phyloP scores from a whole-genome alignment of 352 stramenopile genomes.

The Phytophthora megakarya region DNA sequence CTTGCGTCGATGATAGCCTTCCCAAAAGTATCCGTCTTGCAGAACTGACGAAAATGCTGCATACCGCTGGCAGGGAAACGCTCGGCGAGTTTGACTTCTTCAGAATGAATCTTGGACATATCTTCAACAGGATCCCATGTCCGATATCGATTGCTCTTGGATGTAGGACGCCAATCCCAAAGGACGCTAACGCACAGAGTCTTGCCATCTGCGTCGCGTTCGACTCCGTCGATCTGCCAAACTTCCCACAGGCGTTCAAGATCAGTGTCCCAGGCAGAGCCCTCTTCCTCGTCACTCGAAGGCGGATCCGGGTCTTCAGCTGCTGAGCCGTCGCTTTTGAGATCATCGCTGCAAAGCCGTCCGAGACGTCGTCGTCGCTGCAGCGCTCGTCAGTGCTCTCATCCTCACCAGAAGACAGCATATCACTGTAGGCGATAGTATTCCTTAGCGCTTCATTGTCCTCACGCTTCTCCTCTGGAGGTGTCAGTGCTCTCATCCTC shows the following conservation, averaged over 20 bases:
- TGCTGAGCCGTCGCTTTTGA: not conserved
- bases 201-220: not conserved
- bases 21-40: not conserved
- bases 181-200: not conserved
- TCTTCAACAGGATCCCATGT: not conserved
- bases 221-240: conserved; percentile 1
- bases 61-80: not conserved
- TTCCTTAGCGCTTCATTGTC: too few species aligned
- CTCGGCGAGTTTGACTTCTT: not conserved
- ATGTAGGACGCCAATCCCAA: not conserved
- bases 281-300: not conserved
- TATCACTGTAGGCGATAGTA: not conserved
- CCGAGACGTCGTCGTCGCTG: not conserved
- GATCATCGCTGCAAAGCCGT: not conserved
- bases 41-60: not conserved
- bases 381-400: not conserved
- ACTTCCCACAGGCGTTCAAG: not conserved
- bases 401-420: not conserved
- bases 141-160: not conserved
- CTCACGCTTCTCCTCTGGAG: too few species aligned
- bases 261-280: not conserved
- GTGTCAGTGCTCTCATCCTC: not conserved
- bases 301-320: not conserved
- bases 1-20: not conserved
- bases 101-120: not conserved